Conservation (phyloP, 805 yeast species). For the Candida oleophila region DNA sequence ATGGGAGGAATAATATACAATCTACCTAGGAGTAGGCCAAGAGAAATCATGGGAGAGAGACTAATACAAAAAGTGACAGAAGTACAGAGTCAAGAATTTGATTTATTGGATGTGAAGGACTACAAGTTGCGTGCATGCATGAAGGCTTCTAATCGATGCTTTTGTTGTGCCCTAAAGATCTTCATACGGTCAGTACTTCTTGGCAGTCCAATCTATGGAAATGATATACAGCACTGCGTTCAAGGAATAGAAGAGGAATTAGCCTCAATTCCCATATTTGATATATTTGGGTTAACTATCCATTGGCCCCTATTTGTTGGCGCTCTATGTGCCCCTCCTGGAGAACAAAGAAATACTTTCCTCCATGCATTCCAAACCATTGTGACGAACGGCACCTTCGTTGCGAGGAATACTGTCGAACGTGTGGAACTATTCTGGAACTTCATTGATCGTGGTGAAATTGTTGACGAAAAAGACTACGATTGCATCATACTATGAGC, state of each 20-base stretch:
- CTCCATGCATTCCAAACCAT: neutral
- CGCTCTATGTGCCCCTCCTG: conserved; percentile 2
- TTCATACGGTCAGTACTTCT: conserved; percentile 1
- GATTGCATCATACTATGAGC: conserved; percentile 2
- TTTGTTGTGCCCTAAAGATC: conserved; percentile 1
- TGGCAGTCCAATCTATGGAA: conserved; percentile 3
- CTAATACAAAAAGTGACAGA: neutral
- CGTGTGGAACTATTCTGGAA: conserved; percentile 2
- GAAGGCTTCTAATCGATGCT: conserved; percentile 4
- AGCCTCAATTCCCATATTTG: neutral
- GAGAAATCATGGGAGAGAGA: neutral
- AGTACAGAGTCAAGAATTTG: neutral
- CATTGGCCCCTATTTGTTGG: conserved; percentile 5
- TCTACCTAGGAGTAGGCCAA: neutral
- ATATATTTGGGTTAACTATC: neutral
- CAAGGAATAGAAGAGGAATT: conserved; percentile 3
- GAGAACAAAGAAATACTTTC: neutral
- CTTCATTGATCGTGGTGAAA: conserved; percentile 2
- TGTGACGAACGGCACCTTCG: neutral
- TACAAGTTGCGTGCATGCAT: conserved; percentile 1
- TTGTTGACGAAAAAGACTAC: conserved; percentile 3
- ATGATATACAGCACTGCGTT: conserved; percentile 1
- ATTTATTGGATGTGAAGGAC: conserved; percentile 3
- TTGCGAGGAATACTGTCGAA: conserved; percentile 2
- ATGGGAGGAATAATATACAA: neutral